Evolutionary conservation across 768 basidiomycete genomes (phyloP).

Genomic region (Jaapia argillacea): DNA sequence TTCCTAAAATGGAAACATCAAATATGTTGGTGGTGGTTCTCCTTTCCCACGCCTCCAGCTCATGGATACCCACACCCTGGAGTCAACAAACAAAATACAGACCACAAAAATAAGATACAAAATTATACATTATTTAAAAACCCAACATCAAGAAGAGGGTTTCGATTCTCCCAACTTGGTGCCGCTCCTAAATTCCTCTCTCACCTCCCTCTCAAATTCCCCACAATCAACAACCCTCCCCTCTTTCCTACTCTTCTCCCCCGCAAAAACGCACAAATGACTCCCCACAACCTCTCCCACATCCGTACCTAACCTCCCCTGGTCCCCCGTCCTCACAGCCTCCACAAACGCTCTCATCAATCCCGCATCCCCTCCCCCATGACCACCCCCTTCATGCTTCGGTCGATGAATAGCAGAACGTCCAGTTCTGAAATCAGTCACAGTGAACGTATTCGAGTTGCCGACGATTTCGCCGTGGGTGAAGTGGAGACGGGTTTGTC

Average conservation of each 20-base stretch:
- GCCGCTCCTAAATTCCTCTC: slow-evolving; percentile 22
- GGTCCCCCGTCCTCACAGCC: slow-evolving; percentile 58
- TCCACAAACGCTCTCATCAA: slow-evolving; percentile 68
- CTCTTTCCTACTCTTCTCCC: slow-evolving; percentile 65
- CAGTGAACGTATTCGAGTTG: slow-evolving; percentile 67
- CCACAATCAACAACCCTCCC: slow-evolving; percentile 61
- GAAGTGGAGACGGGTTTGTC: slow-evolving; percentile 81
- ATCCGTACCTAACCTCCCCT: slow-evolving; percentile 55
- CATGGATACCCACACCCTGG: too few species aligned
- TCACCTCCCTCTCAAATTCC: slow-evolving; percentile 49
- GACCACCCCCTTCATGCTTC: slow-evolving; percentile 51
- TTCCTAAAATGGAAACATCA: too few species aligned
- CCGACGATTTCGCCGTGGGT: slow-evolving; percentile 85
- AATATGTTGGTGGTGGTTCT: too few species aligned
- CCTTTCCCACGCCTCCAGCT: too few species aligned
- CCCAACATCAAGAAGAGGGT: too few species aligned
- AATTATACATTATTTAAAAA: too few species aligned
- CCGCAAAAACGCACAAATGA: slow-evolving; percentile 83
- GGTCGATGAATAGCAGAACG: slow-evolving; percentile 37
- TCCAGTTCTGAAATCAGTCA: slow-evolving; percentile 64
- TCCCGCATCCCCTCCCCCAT: slow-evolving; percentile 79
- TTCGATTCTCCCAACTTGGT: too few species aligned
- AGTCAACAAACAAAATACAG: too few species aligned
- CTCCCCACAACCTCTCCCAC: slow-evolving; percentile 63
- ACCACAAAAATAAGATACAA: too few species aligned